Evolutionary conservation across 2,329 filamentous ascomycete genomes (phyloP).

Genomic region (Diaporthe destruens): DNA sequence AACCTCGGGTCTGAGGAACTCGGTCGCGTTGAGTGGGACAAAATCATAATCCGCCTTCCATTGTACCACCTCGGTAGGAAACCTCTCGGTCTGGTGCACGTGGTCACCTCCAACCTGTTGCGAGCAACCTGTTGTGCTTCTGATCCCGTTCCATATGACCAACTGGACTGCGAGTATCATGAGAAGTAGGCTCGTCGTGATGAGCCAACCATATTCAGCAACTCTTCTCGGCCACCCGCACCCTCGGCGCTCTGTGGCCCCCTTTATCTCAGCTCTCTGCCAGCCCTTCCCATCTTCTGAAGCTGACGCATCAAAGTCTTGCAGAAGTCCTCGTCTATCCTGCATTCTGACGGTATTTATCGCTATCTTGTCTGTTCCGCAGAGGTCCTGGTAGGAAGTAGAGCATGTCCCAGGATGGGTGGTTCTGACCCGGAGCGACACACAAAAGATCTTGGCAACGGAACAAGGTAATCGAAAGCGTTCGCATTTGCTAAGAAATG

Average conservation of each 20-base stretch:
- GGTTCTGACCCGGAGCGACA: no score
- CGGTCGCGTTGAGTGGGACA: constrained; percentile 54
- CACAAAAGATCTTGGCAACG: neutral
- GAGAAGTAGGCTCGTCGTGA: constrained; percentile 50
- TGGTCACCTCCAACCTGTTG: constrained; percentile 56
- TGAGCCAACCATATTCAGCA: constrained; percentile 48
- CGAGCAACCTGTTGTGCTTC: constrained; percentile 16
- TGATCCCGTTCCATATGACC: constrained; percentile 43
- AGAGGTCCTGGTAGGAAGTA: neutral
- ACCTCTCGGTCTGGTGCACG: constrained; percentile 52
- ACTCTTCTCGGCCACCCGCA: constrained; percentile 39
- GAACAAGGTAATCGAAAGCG: no score
- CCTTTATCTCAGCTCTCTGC: constrained; percentile 40
- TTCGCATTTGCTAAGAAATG: neutral
- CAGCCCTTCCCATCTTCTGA: constrained; percentile 49
- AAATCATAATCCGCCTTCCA: constrained; percentile 55
- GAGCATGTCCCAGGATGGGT: no score
- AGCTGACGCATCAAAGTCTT: constrained; percentile 49
- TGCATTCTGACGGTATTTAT: constrained; percentile 45
- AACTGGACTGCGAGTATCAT: constrained; percentile 47
- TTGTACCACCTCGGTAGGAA: constrained; percentile 53
- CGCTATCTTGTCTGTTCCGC: neutral
- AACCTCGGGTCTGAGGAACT: constrained; percentile 54
- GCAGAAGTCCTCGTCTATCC: constrained; percentile 48
- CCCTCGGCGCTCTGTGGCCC: constrained; percentile 33